Base-by-base conservation (phyloP, 1,284 basidiomycete genomes). In the Fomitopsis betulina region DNA sequence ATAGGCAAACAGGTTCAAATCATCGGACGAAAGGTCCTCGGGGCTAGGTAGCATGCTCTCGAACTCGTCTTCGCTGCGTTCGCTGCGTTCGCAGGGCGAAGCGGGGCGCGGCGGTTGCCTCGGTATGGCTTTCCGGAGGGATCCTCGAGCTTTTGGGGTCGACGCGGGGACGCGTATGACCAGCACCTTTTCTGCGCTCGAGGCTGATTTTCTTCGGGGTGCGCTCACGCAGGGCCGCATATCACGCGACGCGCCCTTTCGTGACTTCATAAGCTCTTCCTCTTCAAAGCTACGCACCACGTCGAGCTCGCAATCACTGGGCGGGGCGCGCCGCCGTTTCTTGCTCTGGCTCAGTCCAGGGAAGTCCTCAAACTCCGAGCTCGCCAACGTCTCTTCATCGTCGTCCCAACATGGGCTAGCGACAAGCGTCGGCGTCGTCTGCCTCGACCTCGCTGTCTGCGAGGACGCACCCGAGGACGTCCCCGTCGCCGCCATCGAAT, bases 1-100 rank as follows among this genome's bases (percentile, higher is more conserved):
- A 61, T 72, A 76, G 13, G 77, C 74, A 66, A 84, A 83, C 56
- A 84, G 67, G 66, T 84, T 72, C 60, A 84, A 67, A 61, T 84
- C 82, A 56, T 84, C 82, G 15, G 82, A 84, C 42, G 71, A 69
- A 8, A 67, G 57, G 49, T 66, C 62, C 38, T 53, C 58, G 9
- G 51, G 60, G n/a, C 47, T 55, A 35, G 56, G 47, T 49, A 60
- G 58, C 51, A 53, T 58, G 23, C 56, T 33, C 12, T 58, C 56
- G 40, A 30, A 10, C 6, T 38, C 37, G 17, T 51, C 32, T 15
- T 51, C 60, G 12, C 13, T 21, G 5, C 27, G 23, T 30, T 43
- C 51, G 19, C 45, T 13, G 39, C 39, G 27, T 7, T 40, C 32
- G 39, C 39, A 33, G 27, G 21, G 56, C 19, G n/a, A 38, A n/a